Evolutionary conservation across 306 rosid species (phyloP).

Genomic region (Inga leiocalycina): DNA sequence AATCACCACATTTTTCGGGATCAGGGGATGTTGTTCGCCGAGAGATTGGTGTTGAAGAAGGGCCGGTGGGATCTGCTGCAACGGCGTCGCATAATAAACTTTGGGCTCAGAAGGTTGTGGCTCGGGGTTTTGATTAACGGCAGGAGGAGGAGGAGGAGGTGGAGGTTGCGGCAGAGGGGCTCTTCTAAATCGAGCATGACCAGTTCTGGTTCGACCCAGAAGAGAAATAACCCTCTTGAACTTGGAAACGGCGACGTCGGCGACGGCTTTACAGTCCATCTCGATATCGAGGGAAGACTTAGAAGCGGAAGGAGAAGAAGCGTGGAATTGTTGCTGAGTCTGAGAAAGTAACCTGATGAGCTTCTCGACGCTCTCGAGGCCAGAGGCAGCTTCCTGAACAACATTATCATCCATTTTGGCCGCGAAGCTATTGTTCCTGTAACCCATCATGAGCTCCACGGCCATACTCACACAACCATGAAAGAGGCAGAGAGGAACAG

Average conservation of each 20-base stretch:
- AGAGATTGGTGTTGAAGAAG: constrained; percentile 5
- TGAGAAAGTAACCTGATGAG: constrained; percentile 40
- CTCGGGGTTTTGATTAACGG: constrained; percentile 14
- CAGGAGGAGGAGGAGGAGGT: background rate
- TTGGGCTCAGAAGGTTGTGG: constrained; percentile 21
- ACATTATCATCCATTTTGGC: constrained; percentile 51
- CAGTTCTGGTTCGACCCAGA: constrained; percentile 76
- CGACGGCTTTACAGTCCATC: constrained; percentile 67
- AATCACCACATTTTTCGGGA: constrained; percentile 22
- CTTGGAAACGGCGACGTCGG: constrained; percentile 81
- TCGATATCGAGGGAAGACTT: constrained; percentile 46
- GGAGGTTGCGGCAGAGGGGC: constrained; percentile 51
- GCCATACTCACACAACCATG: constrained; percentile 56
- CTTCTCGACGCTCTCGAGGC: constrained; percentile 63
- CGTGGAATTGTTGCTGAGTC: constrained; percentile 34
- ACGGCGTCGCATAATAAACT: constrained; percentile 60
- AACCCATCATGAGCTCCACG: constrained; percentile 51
- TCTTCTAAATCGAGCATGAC: constrained; percentile 88
- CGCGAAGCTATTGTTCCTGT: constrained; percentile 19
- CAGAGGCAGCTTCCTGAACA: constrained; percentile 71
- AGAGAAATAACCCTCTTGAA: constrained; percentile 81
- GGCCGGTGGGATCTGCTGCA: constrained; percentile 79
- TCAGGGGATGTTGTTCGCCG: constrained; percentile 8
- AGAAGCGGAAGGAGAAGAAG: constrained; percentile 5
- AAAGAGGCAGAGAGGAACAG: background rate